Evolutionary conservation across 129 eudicot genomes (phyloP).

Genomic region (Rutidosis leptorrhynchoides): DNA sequence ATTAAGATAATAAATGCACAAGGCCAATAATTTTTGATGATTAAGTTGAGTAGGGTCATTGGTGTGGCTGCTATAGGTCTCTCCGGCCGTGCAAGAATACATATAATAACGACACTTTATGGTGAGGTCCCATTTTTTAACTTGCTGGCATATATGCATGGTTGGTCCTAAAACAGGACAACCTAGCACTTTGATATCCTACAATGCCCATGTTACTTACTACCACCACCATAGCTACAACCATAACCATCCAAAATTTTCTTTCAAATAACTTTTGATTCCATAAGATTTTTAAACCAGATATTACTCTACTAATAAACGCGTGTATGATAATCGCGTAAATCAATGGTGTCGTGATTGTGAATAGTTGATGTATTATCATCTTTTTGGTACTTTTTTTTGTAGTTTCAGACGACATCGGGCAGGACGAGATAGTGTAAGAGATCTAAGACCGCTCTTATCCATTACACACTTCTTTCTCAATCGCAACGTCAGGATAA

Average conservation of each 20-base stretch:
- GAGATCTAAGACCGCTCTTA: too few species aligned
- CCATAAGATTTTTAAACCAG: not conserved
- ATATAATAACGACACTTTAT: constrained; percentile 32
- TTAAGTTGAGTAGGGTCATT: constrained; percentile 26
- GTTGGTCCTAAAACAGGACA: constrained; percentile 32
- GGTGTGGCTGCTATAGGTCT: constrained; percentile 24
- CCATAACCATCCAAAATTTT: constrained; percentile 20
- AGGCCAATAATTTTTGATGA: constrained; percentile 15
- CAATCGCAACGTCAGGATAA: too few species aligned
- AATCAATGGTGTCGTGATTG: too few species aligned
- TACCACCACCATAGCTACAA: constrained; percentile 11
- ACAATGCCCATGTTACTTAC: constrained; percentile 31
- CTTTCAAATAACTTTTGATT: not conserved
- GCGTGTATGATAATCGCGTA: too few species aligned
- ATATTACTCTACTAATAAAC: too few species aligned
- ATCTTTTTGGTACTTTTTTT: too few species aligned
- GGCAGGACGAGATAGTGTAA: not conserved
- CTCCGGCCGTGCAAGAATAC: constrained; percentile 35
- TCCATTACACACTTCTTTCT: too few species aligned
- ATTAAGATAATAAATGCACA: constrained; percentile 2
- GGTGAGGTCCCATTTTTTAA: constrained; percentile 26
- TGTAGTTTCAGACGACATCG: not conserved
- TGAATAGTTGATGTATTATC: not conserved
- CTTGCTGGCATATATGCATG: constrained; percentile 39
- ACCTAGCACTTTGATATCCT: constrained; percentile 33